Evolutionary conservation across 164 flowering plant species (phyloP).

Genomic region (Annona squamosa): DNA sequence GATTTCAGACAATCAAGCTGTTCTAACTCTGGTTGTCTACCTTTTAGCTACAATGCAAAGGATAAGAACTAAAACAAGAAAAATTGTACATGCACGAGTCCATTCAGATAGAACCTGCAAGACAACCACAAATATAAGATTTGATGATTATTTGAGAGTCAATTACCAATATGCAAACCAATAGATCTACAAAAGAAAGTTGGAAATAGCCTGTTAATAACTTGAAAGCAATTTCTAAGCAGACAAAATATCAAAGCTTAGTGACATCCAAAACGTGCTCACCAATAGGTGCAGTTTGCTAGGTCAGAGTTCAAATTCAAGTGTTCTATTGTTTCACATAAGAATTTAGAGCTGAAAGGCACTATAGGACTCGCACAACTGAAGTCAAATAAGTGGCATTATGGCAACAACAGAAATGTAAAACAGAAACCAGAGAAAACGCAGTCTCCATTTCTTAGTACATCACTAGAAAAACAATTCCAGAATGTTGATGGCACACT

Average conservation of each 20-base stretch:
- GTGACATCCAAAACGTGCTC: background rate
- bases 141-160: background rate
- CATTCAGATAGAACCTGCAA: conserved; percentile 74
- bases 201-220: background rate
- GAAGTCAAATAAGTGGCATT: no score
- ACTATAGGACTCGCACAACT: no score
- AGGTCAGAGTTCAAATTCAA: no score
- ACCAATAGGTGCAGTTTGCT: no score
- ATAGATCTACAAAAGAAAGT: background rate
- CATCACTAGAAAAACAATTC: background rate
- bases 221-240: no score
- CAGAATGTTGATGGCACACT: conserved; percentile 19
- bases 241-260: background rate
- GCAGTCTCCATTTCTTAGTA: background rate
- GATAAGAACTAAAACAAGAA: conserved; percentile 29
- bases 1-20: background rate
- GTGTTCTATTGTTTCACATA: no score
- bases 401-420: no score
- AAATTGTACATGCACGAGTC: conserved; percentile 32
- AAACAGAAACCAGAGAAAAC: no score
- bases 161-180: conserved; percentile 4
- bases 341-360: no score
- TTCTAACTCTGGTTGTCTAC: conserved; percentile 21
- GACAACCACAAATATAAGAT: background rate
- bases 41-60: conserved; percentile 34